Evolutionary conservation across 805 yeast genomes (phyloP), one percentile per base, ranked within the genome.

Genomic region (Saccharomycopsis oosterbeekiorum): DNA sequence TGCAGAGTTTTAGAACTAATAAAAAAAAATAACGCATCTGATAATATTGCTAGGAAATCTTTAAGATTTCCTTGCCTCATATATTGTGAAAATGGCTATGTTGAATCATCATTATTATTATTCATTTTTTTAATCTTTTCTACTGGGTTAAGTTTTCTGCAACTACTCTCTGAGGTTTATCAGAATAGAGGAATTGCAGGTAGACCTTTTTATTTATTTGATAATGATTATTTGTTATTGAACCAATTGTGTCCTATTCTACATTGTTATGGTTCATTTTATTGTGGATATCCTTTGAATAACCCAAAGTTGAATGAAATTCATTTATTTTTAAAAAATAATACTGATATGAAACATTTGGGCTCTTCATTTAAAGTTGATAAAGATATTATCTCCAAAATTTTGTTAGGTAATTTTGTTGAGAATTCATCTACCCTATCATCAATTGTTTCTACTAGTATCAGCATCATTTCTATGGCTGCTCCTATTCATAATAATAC

Each of bases 31-130:
- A 64, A 69, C 19, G 64, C 65, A 2, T 21, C 4, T 47, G 34
- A 21, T 21, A 24, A 24, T 47, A 47, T 21, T 11, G n/a, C 19
- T 47, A 26, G 10, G 15, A 47, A 17, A 21, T 11, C 34, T 8
- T 12, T 11, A 47, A 47, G 2, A 11, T 71, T 76, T 58, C 78
- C 82, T 2, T 74, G 84, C 0, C 76, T 92, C 63, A 75, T 92
- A 10, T 86, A 84, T 69, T 90, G 97, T 68, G 81, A 88, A 1
- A 97, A 93, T 73, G 98, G 98, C 0, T 93, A 92, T 71, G 89
- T 97, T 0, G 97, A 91, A 69, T 86, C 92, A 58, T 84, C 96
- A 4, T 77, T 93, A n/a, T 72, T 92, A 47, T 81, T 83, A 0
- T 74, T 89, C 41, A 81, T 91, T 60, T 92, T 81, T 67, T 66